Evolutionary conservation across 2,329 filamentous ascomycete genomes (phyloP).

Genomic region (Phialocephala sp.): DNA sequence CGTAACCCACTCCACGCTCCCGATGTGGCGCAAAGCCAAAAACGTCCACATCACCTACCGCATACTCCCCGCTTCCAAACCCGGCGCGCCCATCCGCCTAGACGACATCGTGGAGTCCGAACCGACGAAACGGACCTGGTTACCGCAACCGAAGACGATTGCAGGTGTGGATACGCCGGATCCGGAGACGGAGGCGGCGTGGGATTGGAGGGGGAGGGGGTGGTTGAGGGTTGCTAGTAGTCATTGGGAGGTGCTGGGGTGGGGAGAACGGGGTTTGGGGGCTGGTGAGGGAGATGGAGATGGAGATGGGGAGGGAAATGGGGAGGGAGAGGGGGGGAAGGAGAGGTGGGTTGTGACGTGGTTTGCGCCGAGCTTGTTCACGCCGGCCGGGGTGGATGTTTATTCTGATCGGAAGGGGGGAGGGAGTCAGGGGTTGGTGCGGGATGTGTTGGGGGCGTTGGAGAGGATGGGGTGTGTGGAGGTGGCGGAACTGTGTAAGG

Average conservation of each 20-base stretch:
- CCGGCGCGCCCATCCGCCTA: constrained; percentile 44
- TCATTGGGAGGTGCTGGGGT: constrained; percentile 84
- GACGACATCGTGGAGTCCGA: constrained; percentile 77
- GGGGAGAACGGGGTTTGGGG: constrained; percentile 71
- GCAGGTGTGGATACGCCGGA: constrained; percentile 65
- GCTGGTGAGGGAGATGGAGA: constrained; percentile 70
- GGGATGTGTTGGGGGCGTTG: constrained; percentile 60
- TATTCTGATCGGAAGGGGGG: constrained; percentile 71
- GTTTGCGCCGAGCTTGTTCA: constrained; percentile 84
- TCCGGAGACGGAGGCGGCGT: constrained; percentile 51
- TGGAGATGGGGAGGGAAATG: no score
- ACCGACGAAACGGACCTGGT: constrained; percentile 50
- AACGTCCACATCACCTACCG: constrained; percentile 83
- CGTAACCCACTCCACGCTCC: constrained; percentile 76
- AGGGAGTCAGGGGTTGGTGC: constrained; percentile 61
- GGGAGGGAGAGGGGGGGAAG: constrained; percentile 45
- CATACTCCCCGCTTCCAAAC: constrained; percentile 46
- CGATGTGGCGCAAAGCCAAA: constrained; percentile 80
- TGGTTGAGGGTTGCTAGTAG: constrained; percentile 73
- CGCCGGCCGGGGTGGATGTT: constrained; percentile 80
- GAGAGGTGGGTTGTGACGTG: constrained; percentile 79
- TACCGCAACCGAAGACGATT: constrained; percentile 61
- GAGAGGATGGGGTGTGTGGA: constrained; percentile 54
- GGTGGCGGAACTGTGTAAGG: constrained; percentile 59
- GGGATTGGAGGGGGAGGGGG: constrained; percentile 82